Conservation (phyloP, 371 early-diverging fungal species). For the Lichtheimia ornata region DNA sequence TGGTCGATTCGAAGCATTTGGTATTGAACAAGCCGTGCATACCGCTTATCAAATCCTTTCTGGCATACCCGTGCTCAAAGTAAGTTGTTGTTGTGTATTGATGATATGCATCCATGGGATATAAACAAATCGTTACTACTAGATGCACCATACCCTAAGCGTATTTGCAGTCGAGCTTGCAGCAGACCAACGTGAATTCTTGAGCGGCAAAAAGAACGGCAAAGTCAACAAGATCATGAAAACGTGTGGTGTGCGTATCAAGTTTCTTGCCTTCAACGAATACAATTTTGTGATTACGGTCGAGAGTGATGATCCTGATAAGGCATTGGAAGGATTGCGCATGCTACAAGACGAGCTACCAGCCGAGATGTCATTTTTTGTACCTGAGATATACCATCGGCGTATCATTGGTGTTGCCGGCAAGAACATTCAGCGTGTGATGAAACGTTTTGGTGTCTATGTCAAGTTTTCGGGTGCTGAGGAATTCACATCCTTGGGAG, state of each 20-base stretch:
- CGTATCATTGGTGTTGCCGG: constrained; percentile 89
- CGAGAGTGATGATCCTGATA: constrained; percentile 40
- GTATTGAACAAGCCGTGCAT: constrained; percentile 11
- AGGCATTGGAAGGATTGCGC: constrained; percentile 58
- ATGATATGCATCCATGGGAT: neutral
- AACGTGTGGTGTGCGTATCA: constrained; percentile 55
- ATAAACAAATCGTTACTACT: neutral
- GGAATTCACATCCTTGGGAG: constrained; percentile 67
- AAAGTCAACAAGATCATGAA: constrained; percentile 86
- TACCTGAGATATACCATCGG: constrained; percentile 84
- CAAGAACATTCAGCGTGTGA: constrained; percentile 86
- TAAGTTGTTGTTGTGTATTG: neutral
- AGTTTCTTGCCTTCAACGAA: constrained; percentile 54
- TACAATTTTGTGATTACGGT: constrained; percentile 72
- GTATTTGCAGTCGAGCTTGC: constrained; percentile 58
- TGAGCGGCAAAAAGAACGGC: constrained; percentile 89
- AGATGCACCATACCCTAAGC: constrained; percentile 14
- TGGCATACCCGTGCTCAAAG: constrained; percentile 10
- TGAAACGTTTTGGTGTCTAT: constrained; percentile 89
- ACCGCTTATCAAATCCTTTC: constrained; percentile 12
- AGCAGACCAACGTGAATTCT: constrained; percentile 78
- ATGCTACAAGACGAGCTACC: constrained; percentile 76
- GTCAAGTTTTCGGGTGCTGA: constrained; percentile 83
- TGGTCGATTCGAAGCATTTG: constrained; percentile 13
- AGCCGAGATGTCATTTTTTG: constrained; percentile 75